Conservation (phyloP, 495 filamentous ascomycete species). For the Penicillium cinerascens region DNA sequence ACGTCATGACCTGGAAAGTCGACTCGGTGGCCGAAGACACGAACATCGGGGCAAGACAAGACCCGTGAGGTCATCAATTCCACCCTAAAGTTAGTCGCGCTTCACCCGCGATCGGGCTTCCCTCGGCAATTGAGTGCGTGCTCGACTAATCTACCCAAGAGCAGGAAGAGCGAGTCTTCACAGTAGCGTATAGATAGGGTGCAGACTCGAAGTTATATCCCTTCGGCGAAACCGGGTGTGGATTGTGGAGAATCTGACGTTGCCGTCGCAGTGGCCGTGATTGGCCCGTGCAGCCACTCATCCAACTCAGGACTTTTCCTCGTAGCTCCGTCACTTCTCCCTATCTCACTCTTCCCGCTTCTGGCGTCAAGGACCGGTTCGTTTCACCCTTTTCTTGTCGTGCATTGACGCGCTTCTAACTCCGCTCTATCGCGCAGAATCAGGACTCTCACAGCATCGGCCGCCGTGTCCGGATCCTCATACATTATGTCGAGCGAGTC, state of each 20-base stretch:
- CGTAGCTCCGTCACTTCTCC: slow-evolving; percentile 34
- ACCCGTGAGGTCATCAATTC: background rate
- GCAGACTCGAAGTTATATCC: background rate
- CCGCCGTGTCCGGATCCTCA: slow-evolving; percentile 19
- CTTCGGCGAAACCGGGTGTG: slow-evolving; percentile 9
- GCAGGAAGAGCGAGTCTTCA: background rate
- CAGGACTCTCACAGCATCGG: slow-evolving; percentile 22
- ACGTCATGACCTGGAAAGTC: slow-evolving; percentile 67
- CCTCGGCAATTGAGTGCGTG: background rate
- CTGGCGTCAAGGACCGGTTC: slow-evolving; percentile 23
- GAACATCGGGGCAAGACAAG: slow-evolving; percentile 7
- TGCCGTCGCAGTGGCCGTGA: slow-evolving; percentile 31
- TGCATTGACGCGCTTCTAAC: background rate
- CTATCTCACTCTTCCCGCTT: slow-evolving; percentile 27
- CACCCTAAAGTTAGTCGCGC: slow-evolving; percentile 7
- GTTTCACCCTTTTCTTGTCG: slow-evolving; percentile 5
- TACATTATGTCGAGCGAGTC: slow-evolving; percentile 43
- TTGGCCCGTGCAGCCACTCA: slow-evolving; percentile 30
- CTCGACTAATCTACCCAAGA: background rate
- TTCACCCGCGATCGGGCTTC: background rate
- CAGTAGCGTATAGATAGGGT: background rate
- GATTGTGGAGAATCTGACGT: slow-evolving; percentile 21
- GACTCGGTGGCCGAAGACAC: background rate
- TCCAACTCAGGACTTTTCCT: slow-evolving; percentile 34
- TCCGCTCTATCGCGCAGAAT: slow-evolving; percentile 1